A percentile compares a stretch with the other conserved stretches of the same genome.
Evolutionary conservation across 2,329 filamentous ascomycete genomes (phyloP).

Genomic region (Aspergillus fischeri): DNA sequence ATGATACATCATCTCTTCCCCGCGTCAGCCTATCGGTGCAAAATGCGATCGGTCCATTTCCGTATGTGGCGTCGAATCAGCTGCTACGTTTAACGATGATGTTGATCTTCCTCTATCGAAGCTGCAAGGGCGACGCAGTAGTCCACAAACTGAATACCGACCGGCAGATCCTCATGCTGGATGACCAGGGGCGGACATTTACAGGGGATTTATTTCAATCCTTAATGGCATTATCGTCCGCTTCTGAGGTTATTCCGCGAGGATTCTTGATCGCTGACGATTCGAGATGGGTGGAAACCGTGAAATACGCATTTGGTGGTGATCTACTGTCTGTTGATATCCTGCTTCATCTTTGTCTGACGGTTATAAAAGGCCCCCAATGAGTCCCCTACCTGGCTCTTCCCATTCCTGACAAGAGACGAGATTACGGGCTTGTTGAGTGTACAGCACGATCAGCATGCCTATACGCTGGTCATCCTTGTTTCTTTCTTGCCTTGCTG

Average conservation of each 20-base stretch:
- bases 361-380: not conserved
- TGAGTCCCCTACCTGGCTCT: not conserved
- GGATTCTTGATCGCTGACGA: not conserved
- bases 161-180: not conserved
- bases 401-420: not conserved
- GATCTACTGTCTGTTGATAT: not conserved
- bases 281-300: not conserved
- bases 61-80: not conserved
- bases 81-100: not conserved
- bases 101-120: not conserved
- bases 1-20: not conserved
- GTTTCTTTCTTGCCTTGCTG: slow-evolving; percentile 17
- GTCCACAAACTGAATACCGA: not conserved
- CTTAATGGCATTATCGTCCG: not conserved
- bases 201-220: slow-evolving; percentile 10
- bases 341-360: not conserved
- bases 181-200: slow-evolving; percentile 3
- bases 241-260: not conserved
- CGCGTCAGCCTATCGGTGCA: not conserved
- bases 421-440: not conserved
- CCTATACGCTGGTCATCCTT: slow-evolving; percentile 10
- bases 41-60: not conserved
- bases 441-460: slow-evolving; percentile 13
- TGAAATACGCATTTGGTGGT: not conserved
- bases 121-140: not conserved